Conservation (phyloP, 2,329 filamentous ascomycete species). For the Cytospora chrysosperma region DNA sequence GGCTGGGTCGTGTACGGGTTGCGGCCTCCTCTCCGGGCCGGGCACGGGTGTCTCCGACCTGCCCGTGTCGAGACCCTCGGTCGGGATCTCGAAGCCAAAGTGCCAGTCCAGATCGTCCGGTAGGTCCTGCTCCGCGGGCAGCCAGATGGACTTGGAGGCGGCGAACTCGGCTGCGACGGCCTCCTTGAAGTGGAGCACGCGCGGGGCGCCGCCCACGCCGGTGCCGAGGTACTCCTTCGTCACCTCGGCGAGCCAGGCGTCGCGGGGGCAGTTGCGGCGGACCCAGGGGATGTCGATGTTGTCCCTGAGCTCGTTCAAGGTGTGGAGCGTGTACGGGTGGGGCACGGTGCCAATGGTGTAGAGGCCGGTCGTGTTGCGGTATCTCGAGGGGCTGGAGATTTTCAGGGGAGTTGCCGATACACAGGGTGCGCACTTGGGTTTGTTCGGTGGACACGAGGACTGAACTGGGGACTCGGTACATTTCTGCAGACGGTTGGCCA, state of each 20-base stretch:
- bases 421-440: constrained; percentile 72
- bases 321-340: constrained; percentile 82
- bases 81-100: constrained; percentile 81
- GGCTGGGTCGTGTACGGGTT: constrained; percentile 46
- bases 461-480: constrained; percentile 75
- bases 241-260: constrained; percentile 72
- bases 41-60: constrained; percentile 59
- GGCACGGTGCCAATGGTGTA: constrained; percentile 88
- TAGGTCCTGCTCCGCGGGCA: constrained; percentile 66
- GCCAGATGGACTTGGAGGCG: constrained; percentile 70
- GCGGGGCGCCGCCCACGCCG: constrained; percentile 60
- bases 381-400: constrained; percentile 64
- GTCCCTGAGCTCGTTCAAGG: constrained; percentile 62
- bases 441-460: constrained; percentile 80
- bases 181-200: constrained; percentile 77
- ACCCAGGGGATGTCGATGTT: constrained; percentile 64
- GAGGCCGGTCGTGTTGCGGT: constrained; percentile 67
- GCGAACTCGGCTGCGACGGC: constrained; percentile 69
- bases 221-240: constrained; percentile 68
- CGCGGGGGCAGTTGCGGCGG: constrained; percentile 66
- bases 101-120: constrained; percentile 81
- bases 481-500: constrained; percentile 72
- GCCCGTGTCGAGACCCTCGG: constrained; percentile 49
- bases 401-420: constrained; percentile 62
- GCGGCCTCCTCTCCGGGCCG: constrained; percentile 55